Percentiles rank a stretch among this genome's conserved stretches.
phyloP scores from a whole-genome alignment of 306 rosid genomes.

The Betula pendula region DNA sequence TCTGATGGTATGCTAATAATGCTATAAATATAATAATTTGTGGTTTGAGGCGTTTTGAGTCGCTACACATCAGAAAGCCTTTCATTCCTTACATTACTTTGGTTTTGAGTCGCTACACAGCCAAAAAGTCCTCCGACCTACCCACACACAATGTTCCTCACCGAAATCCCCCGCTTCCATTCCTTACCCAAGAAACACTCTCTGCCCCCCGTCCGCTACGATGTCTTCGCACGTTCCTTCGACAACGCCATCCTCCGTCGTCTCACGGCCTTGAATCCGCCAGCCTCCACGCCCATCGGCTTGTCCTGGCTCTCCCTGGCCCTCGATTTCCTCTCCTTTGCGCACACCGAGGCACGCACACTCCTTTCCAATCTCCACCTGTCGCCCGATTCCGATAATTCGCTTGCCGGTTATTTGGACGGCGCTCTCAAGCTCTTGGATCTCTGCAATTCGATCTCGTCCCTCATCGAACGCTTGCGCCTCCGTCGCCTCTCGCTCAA shows the following conservation, averaged over 20 bases:
- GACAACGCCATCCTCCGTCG: background rate
- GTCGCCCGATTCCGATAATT: background rate
- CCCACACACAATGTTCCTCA: background rate
- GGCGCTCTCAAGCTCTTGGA: conserved; percentile 5
- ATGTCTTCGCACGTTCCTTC: background rate
- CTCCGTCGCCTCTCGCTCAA: background rate
- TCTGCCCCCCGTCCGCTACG: background rate
- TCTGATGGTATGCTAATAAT: too few relatives aligned
- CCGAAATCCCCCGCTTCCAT: background rate
- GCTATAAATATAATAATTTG: too few relatives aligned
- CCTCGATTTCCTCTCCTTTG: background rate
- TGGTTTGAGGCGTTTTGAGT: too few relatives aligned
- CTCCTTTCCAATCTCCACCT: background rate
- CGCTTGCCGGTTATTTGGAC: background rate
- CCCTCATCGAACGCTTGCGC: background rate
- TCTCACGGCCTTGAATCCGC: conserved; percentile 1
- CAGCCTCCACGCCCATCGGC: background rate
- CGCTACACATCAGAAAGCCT: too few relatives aligned
- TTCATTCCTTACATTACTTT: too few relatives aligned
- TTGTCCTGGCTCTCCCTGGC: background rate
- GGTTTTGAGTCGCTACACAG: too few relatives aligned
- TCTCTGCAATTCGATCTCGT: background rate
- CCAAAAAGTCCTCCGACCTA: background rate
- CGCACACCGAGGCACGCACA: background rate
- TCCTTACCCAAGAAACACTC: background rate